Evolutionary conservation across 805 yeast genomes (phyloP).

Genomic region (Yarrowia bubula): DNA sequence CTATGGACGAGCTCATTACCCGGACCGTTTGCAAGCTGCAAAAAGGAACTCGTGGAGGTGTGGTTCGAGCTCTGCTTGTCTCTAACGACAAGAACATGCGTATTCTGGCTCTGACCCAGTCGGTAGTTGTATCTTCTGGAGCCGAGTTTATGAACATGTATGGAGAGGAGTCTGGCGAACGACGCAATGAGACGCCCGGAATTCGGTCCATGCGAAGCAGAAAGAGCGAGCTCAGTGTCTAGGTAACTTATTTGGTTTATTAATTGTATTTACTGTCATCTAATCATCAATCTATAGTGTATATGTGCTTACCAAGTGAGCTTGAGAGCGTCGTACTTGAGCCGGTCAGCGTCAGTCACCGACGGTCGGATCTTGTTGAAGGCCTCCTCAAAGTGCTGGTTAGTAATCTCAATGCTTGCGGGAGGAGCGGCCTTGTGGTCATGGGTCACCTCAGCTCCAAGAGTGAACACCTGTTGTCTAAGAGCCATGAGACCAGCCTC

Average conservation of each 20-base stretch:
- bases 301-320: not conserved
- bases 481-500: constrained; percentile 92
- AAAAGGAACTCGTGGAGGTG: constrained; percentile 5
- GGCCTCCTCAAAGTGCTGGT: constrained; percentile 66
- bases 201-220: constrained; percentile 22
- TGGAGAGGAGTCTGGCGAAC: constrained; percentile 13
- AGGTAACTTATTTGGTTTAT: not conserved
- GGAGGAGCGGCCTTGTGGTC: constrained; percentile 33
- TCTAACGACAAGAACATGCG: constrained; percentile 21
- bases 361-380: constrained; percentile 78
- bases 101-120: constrained; percentile 1
- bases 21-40: not conserved
- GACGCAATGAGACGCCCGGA: constrained; percentile 15
- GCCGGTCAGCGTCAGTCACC: constrained; percentile 81
- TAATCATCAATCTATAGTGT: not conserved
- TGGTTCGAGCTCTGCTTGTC: constrained; percentile 5
- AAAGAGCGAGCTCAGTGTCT: constrained; percentile 18
- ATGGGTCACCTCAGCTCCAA: constrained; percentile 41
- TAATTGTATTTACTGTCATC: not conserved
- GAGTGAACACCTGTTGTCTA: constrained; percentile 55
- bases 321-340: constrained; percentile 57
- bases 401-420: constrained; percentile 53
- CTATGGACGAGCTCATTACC: constrained; percentile 10
- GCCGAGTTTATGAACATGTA: constrained; percentile 25
- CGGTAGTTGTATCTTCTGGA: not conserved